Conservation (phyloP, 73 alveolate species). For the Paramecium pentaurelia region DNA sequence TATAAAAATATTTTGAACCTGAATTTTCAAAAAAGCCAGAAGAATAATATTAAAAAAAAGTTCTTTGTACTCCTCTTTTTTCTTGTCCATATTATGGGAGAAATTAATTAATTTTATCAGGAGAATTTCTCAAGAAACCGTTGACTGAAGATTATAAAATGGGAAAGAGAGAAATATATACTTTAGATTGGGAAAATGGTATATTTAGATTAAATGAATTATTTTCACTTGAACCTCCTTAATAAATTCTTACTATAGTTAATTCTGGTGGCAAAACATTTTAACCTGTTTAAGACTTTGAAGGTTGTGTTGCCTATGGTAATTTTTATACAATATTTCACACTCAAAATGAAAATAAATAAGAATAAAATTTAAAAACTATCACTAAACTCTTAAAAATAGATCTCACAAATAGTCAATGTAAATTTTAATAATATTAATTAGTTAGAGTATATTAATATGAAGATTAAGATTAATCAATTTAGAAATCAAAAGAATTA, state of each 20-base stretch:
- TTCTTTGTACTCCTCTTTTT: neutral
- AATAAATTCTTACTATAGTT: neutral
- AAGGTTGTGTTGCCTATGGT: neutral
- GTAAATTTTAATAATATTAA: neutral
- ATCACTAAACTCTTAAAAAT: neutral
- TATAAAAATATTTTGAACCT: neutral
- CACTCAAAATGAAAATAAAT: neutral
- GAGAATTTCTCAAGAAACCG: neutral
- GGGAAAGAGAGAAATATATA: neutral
- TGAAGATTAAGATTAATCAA: neutral
- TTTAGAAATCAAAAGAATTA: neutral
- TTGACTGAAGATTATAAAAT: neutral
- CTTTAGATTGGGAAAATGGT: neutral
- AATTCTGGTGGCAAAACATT: neutral
- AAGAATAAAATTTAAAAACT: neutral
- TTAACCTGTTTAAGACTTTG: neutral
- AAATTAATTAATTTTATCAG: neutral
- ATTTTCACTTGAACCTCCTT: slow-evolving; percentile 37
- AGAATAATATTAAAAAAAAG: neutral
- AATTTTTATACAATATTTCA: neutral
- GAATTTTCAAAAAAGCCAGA: neutral
- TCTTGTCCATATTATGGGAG: neutral
- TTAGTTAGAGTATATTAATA: neutral
- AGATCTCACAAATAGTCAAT: neutral
- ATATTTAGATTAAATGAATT: neutral